phyloP scores from a whole-genome alignment of 345 rosid genomes.

The Physaria fendleri region DNA sequence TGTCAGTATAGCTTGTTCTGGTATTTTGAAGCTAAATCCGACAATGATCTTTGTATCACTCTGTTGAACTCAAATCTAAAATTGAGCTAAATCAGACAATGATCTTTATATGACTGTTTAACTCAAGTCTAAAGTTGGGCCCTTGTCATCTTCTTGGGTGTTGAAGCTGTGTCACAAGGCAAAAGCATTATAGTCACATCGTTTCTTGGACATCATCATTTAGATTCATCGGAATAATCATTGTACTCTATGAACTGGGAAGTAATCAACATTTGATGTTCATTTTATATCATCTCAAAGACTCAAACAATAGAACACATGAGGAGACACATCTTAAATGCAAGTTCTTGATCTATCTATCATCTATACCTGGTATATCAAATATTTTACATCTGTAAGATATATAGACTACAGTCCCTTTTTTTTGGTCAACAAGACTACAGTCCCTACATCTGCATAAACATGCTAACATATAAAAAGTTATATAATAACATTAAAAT shows the following conservation, averaged over 20 bases:
- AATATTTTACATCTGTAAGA: neutral
- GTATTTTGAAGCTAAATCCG: neutral
- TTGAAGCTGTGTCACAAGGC: neutral
- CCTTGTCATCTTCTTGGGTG: neutral
- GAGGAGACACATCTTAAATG: neutral
- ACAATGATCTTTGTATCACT: neutral
- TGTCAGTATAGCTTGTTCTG: neutral
- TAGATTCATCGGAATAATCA: neutral
- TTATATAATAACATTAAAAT: neutral
- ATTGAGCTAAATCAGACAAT: neutral
- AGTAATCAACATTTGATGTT: neutral
- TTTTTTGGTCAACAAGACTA: no score
- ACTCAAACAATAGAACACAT: neutral
- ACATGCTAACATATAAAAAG: neutral
- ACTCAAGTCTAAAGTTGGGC: neutral
- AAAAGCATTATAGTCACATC: slow-evolving; percentile 1
- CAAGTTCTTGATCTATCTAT: neutral
- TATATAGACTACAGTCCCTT: neutral
- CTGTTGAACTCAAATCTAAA: neutral
- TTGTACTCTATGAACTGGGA: neutral
- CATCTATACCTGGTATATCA: neutral
- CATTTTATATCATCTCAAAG: neutral
- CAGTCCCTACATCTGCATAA: neutral
- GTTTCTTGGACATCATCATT: slow-evolving; percentile 9
- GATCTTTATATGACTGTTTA: neutral